A percentile compares a stretch with the other conserved stretches of the same genome.
phyloP scores from a whole-genome alignment of 352 stramenopile species.

The Saprolegnia parasitica region DNA sequence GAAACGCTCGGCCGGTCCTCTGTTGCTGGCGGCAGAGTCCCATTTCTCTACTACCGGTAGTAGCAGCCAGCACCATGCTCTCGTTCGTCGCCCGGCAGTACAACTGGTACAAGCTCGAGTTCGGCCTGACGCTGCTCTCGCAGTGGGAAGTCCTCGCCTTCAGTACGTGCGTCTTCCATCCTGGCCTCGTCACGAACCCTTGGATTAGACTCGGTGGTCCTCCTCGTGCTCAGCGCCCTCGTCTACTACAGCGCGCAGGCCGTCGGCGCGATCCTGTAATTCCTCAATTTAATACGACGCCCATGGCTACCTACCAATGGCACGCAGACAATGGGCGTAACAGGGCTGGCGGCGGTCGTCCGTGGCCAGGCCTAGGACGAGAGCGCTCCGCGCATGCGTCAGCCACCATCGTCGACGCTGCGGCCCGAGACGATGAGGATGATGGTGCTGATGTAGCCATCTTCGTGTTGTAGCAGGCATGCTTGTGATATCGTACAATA shows the following conservation, averaged over 20 bases:
- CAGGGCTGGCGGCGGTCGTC: too few relatives aligned
- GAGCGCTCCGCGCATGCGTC: neutral
- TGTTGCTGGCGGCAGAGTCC: too few relatives aligned
- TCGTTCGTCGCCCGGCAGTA: slow-evolving; percentile 62
- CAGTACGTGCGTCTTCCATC: slow-evolving; percentile 45
- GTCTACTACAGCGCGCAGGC: slow-evolving; percentile 62
- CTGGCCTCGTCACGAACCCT: neutral
- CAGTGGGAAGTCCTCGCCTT: slow-evolving; percentile 78
- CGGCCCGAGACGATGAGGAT: too few relatives aligned
- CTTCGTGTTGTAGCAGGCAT: too few relatives aligned
- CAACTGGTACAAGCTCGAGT: slow-evolving; percentile 85
- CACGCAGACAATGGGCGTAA: too few relatives aligned
- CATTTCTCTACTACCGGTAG: neutral
- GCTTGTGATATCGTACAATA: too few relatives aligned
- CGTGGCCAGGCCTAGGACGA: too few relatives aligned
- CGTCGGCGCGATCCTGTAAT: slow-evolving; percentile 47
- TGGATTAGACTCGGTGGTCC: slow-evolving; percentile 53
- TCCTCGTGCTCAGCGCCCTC: slow-evolving; percentile 64
- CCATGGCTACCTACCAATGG: too few relatives aligned
- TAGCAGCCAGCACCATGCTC: slow-evolving; percentile 41
- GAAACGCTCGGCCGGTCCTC: too few relatives aligned
- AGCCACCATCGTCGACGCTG: neutral
- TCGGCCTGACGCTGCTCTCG: slow-evolving; percentile 77
- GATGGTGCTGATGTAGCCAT: too few relatives aligned
- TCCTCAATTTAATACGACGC: neutral